These are phyloP conservation scores for Sporisorium sorghi DNA, from an alignment of 1,284 basidiomycete species.

Conservation along the genomic window DNA sequence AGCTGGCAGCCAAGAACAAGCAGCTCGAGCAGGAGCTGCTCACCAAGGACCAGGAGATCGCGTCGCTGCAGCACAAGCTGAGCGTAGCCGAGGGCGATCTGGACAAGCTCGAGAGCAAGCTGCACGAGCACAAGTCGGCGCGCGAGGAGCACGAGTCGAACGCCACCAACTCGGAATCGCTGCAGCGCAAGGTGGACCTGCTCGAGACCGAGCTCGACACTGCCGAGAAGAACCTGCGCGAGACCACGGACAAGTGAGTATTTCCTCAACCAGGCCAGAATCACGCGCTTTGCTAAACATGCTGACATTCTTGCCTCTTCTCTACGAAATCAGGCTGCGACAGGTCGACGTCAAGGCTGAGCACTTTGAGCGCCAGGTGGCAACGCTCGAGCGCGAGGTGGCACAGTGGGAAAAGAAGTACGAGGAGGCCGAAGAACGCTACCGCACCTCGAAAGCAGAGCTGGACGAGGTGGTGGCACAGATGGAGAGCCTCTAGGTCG, in stretches of 20 bases:
- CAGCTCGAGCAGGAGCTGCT: constrained; percentile 81
- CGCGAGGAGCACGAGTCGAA: constrained; percentile 80
- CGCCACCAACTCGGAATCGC: constrained; percentile 80
- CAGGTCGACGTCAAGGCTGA: constrained; percentile 99
- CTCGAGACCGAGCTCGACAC: constrained; percentile 95
- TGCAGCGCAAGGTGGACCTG: constrained; percentile 86
- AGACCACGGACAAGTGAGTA: constrained; percentile 94
- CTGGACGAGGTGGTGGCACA: constrained; percentile 85
- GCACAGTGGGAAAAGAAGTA: constrained; percentile 94
- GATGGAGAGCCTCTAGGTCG: constrained; percentile 80
- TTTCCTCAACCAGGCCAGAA: not conserved
- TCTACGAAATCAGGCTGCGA: constrained; percentile 83
- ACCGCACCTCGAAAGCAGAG: constrained; percentile 81
- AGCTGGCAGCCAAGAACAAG: constrained; percentile 67
- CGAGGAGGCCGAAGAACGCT: constrained; percentile 84
- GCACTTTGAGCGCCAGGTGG: constrained; percentile 94
- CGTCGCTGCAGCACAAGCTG: constrained; percentile 84
- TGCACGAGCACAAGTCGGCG: constrained; percentile 79
- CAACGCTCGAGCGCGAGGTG: constrained; percentile 88
- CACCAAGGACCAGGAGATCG: constrained; percentile 87
- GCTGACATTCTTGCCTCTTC: constrained; percentile 3
- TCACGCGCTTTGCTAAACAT: not conserved
- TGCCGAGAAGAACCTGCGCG: constrained; percentile 96
- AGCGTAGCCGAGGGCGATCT: constrained; percentile 78
- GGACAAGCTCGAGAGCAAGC: constrained; percentile 81